Conservation (phyloP, 306 rosid species). For the Quillaja saponaria region DNA sequence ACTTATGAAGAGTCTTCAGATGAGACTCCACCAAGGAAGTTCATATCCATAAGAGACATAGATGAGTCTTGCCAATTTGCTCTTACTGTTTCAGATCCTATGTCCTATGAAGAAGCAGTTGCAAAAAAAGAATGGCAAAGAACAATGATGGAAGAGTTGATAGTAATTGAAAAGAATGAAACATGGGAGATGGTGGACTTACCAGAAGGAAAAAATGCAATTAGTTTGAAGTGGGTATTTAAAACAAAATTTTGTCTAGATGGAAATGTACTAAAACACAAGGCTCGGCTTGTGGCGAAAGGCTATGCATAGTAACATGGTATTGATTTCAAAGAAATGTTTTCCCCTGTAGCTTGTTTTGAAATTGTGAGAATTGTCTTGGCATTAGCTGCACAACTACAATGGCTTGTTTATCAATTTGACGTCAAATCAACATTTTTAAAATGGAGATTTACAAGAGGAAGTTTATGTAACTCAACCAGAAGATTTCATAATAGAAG, state of each 20-base stretch:
- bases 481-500: too few relatives aligned
- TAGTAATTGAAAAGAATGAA: neutral
- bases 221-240: neutral
- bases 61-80: constrained; percentile 6
- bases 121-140: constrained; percentile 6
- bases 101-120: constrained; percentile 1
- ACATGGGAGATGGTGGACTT: neutral
- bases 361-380: too few relatives aligned
- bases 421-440: too few relatives aligned
- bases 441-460: too few relatives aligned
- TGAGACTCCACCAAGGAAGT: constrained; percentile 15
- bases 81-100: constrained; percentile 1
- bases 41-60: neutral
- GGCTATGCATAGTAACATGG: too few relatives aligned
- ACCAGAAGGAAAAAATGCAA: neutral
- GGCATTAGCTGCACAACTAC: too few relatives aligned
- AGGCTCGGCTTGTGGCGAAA: neutral
- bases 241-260: neutral
- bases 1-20: neutral
- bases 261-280: neutral
- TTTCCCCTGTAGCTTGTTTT: too few relatives aligned
- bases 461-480: too few relatives aligned
- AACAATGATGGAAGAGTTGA: constrained; percentile 15
- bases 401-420: too few relatives aligned
- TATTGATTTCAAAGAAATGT: too few relatives aligned